Base-by-base conservation (phyloP, 2,329 filamentous ascomycete genomes). In the Colletotrichum destructivum region DNA sequence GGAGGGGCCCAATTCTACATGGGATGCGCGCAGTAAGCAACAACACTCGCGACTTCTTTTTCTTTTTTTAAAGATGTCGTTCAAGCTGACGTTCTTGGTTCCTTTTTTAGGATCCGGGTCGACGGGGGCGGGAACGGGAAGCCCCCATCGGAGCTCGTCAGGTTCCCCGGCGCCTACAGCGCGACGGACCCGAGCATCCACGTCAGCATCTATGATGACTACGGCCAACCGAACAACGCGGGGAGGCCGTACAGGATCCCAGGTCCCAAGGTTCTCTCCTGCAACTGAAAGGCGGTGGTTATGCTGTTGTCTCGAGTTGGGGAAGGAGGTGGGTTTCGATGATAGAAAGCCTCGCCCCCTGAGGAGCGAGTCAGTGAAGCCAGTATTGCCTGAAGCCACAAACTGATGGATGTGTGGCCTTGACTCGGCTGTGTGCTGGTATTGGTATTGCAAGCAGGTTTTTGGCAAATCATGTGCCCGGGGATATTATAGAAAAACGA, bases 101-200 rank as follows among this genome's bases (percentile, higher is more conserved):
- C 4, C 26, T 26, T 68, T 69, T 57, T 74, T 60, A 79, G 80
- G 71, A 79, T 81, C 57, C 76, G 83, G 74, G 81, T 84, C 2
- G 80, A 61, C 23, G 73, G 73, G 12, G 74, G 75, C 9, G 82
- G 82, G 8, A 78, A 63, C 31, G 77, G 75, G 69, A 66, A 73
- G 26, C 26, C 26, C 16, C 76, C 74, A 31, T 72, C 74, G n/a
- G 70, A 75, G 70, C 74, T 75, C 9, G 80, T 81, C 47, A 77
- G 75, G 66, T 82, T 83, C 75, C 81, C 81, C 4, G 81, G 81
- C 7, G 78, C 79, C 2, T 83, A 83, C 76, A 73, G 74, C 23
- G 69, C 77, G n/a, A 78, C 62, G 63, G 75, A 83, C 70, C 79
- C 81, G 1, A 80, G 80, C 51, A 80, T 83, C 60, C 66, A 76